A percentile compares a stretch with the other conserved stretches of the same genome.
phyloP scores from a whole-genome alignment of 805 yeast species.

The Saturnispora zaruensis region DNA sequence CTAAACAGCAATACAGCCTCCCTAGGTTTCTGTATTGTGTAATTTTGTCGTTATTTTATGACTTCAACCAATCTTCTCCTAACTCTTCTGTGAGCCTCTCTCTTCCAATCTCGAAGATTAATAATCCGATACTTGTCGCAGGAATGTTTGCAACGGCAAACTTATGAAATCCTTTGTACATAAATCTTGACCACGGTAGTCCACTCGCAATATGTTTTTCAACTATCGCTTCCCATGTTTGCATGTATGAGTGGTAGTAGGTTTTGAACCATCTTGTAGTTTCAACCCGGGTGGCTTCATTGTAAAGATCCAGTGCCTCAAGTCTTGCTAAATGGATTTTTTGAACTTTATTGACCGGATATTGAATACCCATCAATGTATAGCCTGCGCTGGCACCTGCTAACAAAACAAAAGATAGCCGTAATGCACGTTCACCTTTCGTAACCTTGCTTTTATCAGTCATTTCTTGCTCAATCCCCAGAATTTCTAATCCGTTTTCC shows the following conservation, averaged over 20 bases:
- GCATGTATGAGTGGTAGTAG: conserved; percentile 69
- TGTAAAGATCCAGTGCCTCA: conserved; percentile 67
- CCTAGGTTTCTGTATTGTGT: background rate
- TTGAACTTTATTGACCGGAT: conserved; percentile 75
- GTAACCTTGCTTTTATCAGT: conserved; percentile 15
- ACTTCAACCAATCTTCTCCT: conserved; percentile 13
- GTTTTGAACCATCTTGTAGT: conserved; percentile 32
- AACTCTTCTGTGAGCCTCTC: conserved; percentile 27
- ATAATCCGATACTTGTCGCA: conserved; percentile 77
- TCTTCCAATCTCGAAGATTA: conserved; percentile 78
- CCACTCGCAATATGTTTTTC: conserved; percentile 47
- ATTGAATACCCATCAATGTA: conserved; percentile 67
- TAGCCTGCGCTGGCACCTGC: conserved; percentile 89
- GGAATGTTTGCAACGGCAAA: conserved; percentile 75
- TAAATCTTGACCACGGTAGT: conserved; percentile 52
- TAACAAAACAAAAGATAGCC: conserved; percentile 58
- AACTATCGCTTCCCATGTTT: conserved; percentile 57
- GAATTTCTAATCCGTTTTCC: conserved; percentile 4
- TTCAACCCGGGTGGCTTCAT: conserved; percentile 27
- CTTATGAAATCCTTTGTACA: conserved; percentile 69
- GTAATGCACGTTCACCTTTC: conserved; percentile 37
- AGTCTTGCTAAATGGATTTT: conserved; percentile 68
- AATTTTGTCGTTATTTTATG: background rate
- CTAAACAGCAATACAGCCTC: background rate
- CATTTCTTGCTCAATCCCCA: conserved; percentile 22